Evolutionary conservation across 176 grass and related monocot species (phyloP), one percentile per base, ranked within the genome.

Genomic region (Pontederia crassipes): DNA sequence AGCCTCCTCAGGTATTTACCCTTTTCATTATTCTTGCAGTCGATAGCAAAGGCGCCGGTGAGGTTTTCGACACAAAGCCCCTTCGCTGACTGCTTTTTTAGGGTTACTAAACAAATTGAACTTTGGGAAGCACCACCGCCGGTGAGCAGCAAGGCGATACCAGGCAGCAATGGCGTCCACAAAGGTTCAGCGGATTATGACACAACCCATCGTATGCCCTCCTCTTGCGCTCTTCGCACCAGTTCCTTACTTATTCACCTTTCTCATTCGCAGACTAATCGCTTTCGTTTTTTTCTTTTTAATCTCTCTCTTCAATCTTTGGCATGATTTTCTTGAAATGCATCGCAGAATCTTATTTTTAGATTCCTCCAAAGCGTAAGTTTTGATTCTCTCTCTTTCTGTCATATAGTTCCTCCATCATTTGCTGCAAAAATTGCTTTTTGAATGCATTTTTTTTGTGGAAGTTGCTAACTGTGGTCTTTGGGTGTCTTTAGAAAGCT

Each of bases 331-430:
- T 54, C 45, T 29, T 70, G 49, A 40, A 11, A 65, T 10, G n/a
- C 45, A 73, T 59, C 48, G 79, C 65, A 97, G 87, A 97, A 92
- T 63, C 87, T 92, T 62, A 97, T 91, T 64, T 97, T 97, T 60
- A 76, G 93, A 45, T 92, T 97, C 75, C 93, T 97, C 28, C 84
- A 97, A 76, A 91, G 87, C 62, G 93, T 97, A 91, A 97, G 93
- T 85, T 76, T 24, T 8, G 20, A 54, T 7, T 20, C 29, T 51
- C 9, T 28, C 57, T 55, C 29, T 15, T 68, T 32, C 26, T 69
- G 29, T 49, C 47, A 7, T 71, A 15, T 46, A 10, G 20, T 52
- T 54, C 45, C 53, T 8, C 32, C 9, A 51, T 55, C 0, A 3
- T 40, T 40, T 40, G 32, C 32, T 40, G 46, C 65, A 45, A 7